Evolutionary conservation across 345 rosid genomes (phyloP).

Genomic region (Trapa incisa): DNA sequence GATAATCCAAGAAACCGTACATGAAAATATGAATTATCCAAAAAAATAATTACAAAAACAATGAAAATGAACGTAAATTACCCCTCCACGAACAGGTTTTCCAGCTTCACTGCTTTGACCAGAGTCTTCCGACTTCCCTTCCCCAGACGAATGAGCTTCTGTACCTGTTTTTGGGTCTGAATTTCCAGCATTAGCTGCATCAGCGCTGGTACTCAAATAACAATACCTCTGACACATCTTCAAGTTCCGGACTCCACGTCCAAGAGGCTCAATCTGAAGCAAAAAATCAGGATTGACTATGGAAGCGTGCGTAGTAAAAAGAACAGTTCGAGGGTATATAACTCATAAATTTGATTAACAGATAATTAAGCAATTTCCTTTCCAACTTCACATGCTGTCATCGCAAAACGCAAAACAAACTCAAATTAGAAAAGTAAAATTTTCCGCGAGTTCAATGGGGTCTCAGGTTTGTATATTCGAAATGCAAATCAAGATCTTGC

Average conservation of each 20-base stretch:
- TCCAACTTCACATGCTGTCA: neutral
- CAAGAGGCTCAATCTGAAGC: conserved; percentile 25
- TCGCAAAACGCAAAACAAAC: neutral
- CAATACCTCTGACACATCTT: conserved; percentile 24
- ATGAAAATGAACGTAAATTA: conserved; percentile 11
- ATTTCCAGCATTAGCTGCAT: conserved; percentile 14
- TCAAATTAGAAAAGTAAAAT: no score
- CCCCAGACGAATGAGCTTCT: conserved; percentile 26
- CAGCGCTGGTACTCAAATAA: conserved; percentile 17
- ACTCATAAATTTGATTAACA: neutral
- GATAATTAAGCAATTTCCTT: neutral
- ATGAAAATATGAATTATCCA: neutral
- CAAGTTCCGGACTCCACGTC: conserved; percentile 18
- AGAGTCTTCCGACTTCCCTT: conserved; percentile 45
- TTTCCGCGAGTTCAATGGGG: no score
- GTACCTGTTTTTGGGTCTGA: conserved; percentile 11
- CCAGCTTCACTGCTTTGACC: conserved; percentile 41
- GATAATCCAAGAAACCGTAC: neutral
- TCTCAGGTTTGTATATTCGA: no score
- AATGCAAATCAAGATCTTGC: no score
- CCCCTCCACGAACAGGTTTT: conserved; percentile 91
- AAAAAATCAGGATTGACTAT: neutral
- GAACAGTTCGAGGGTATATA: neutral
- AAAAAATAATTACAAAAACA: neutral
- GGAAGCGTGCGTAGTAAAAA: neutral